A percentile compares a stretch with the other conserved stretches of the same genome.
phyloP scores from a whole-genome alignment of 305 asterid genomes.

The Fraxinus platypoda region DNA sequence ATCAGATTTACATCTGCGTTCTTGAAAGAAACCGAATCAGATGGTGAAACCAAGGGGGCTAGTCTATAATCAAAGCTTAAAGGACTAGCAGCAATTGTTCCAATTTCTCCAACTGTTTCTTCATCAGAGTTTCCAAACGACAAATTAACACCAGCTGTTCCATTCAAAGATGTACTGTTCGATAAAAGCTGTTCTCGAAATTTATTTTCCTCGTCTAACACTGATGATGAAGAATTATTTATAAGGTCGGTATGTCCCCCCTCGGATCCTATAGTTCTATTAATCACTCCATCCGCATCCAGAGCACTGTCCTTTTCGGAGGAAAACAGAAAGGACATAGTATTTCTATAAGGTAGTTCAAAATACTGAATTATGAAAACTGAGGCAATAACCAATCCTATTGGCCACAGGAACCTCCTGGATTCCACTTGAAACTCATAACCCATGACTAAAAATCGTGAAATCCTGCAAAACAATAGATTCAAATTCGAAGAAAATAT shows the following conservation, averaged over 20 bases:
- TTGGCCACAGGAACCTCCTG: constrained; percentile 46
- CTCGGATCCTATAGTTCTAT: constrained; percentile 2
- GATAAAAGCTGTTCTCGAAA: neutral
- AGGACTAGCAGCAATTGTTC: constrained; percentile 17
- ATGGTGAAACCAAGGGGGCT: constrained; percentile 24
- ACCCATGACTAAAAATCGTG: constrained; percentile 26
- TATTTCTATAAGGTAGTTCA: constrained; percentile 57
- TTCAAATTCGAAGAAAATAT: neutral
- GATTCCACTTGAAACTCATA: constrained; percentile 37
- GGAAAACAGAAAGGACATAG: constrained; percentile 39
- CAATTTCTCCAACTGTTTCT: neutral
- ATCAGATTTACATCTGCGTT: constrained; percentile 7
- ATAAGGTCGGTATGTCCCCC: neutral
- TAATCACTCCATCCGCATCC: neutral
- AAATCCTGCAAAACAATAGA: constrained; percentile 23
- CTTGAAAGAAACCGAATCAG: constrained; percentile 8
- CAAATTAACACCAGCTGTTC: constrained; percentile 3
- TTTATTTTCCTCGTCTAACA: constrained; percentile 1
- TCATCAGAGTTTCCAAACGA: neutral
- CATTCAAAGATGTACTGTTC: neutral
- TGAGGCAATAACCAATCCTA: constrained; percentile 45
- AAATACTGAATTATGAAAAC: constrained; percentile 48
- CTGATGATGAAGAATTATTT: constrained; percentile 10
- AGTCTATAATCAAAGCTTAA: neutral
- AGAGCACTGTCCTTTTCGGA: constrained; percentile 22